Evolutionary conservation across 2,329 filamentous ascomycete species (phyloP).

Genomic region (Fragosphaeria purpurea): DNA sequence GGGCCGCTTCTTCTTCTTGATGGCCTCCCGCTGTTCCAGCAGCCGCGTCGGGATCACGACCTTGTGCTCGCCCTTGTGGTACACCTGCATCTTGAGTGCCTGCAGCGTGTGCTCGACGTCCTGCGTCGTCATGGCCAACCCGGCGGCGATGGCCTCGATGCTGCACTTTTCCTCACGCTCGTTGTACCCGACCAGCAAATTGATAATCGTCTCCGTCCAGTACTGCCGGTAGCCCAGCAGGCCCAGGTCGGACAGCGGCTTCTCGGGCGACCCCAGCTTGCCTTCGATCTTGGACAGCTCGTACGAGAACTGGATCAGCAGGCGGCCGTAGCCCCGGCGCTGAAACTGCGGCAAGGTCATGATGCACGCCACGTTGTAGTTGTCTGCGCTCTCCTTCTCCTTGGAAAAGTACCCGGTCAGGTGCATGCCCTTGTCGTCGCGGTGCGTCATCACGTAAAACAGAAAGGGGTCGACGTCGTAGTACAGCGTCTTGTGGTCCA

Average conservation of each 20-base stretch:
- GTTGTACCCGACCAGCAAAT: conserved; percentile 66
- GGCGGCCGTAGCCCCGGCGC: conserved; percentile 81
- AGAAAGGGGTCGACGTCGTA: conserved; percentile 99
- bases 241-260: conserved; percentile 88
- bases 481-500: conserved; percentile 96
- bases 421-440: conserved; percentile 82
- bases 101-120: conserved; percentile 94
- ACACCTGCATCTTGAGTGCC: conserved; percentile 88
- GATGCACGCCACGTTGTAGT: conserved; percentile 97
- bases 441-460: conserved; percentile 94
- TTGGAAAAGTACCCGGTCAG: conserved; percentile 99
- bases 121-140: conserved; percentile 90
- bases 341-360: conserved; percentile 94
- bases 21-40: conserved; percentile 68
- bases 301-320: conserved; percentile 96
- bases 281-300: conserved; percentile 91
- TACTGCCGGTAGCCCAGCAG: conserved; percentile 92
- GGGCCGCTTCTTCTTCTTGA: conserved; percentile 66
- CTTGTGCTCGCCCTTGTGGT: conserved; percentile 94
- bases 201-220: conserved; percentile 92
- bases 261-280: conserved; percentile 92
- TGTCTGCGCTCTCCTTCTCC: conserved; percentile 93
- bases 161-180: conserved; percentile 63
- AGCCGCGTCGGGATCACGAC: conserved; percentile 83
- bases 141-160: conserved; percentile 71